phyloP scores from a whole-genome alignment of 257 asterid genomes.

The Leonotis leonurus region DNA sequence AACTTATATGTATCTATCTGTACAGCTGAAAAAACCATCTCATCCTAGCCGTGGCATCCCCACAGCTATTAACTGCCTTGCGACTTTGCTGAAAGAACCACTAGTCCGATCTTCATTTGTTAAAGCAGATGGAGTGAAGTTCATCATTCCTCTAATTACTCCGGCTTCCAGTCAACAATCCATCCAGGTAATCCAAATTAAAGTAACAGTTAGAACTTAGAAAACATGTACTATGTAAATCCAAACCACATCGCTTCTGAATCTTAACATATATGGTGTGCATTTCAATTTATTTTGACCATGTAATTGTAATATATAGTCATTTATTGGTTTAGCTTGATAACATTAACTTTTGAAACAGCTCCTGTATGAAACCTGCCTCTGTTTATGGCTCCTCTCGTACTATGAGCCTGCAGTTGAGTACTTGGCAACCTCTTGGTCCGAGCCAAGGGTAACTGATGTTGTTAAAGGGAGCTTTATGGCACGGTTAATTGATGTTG shows the following conservation, averaged over 20 bases:
- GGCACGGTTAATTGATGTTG: constrained; percentile 67
- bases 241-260: constrained; percentile 11
- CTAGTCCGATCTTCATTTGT: constrained; percentile 73
- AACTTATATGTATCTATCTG: constrained; percentile 1
- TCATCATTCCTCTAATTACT: constrained; percentile 72
- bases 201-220: neutral
- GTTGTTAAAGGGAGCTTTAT: no score
- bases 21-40: constrained; percentile 80
- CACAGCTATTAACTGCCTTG: constrained; percentile 63
- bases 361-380: constrained; percentile 90
- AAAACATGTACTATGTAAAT: neutral
- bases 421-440: constrained; percentile 70
- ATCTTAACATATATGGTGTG: neutral
- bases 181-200: constrained; percentile 51
- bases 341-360: constrained; percentile 32
- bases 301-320: neutral
- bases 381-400: constrained; percentile 85
- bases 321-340: neutral
- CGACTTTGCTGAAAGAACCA: constrained; percentile 82
- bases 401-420: constrained; percentile 88
- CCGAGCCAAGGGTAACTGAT: no score
- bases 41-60: constrained; percentile 80
- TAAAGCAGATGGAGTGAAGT: constrained; percentile 83
- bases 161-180: constrained; percentile 97
- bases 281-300: neutral